Evolutionary conservation across 2,329 filamentous ascomycete species (phyloP), one percentile per base, ranked within the genome.

Genomic region (Lasiodiplodia gonubiensis): DNA sequence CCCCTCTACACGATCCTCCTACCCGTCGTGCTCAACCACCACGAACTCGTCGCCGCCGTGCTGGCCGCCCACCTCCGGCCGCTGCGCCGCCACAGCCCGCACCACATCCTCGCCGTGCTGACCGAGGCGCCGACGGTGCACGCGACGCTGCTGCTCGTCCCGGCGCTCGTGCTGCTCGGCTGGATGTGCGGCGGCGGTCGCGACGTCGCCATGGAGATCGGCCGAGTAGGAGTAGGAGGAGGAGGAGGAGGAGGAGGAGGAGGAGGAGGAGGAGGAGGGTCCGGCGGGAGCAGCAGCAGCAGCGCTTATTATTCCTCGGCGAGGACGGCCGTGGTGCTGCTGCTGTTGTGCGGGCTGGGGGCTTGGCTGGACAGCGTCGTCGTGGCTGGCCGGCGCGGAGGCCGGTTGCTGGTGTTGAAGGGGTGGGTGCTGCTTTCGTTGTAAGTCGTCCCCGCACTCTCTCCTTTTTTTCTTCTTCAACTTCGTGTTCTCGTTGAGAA

Each of bases 21-120:
- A 10, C 54, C 54, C 12, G 16, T 59, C 54, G 35, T 42, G 21
- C n/a, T 59, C 37, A 37, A 59, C 54, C 54, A 59, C 54, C 12
- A 23, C 54, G 54, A 59, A 18, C 54, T 59, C 35, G 4, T 27
- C 23, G 54, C 35, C 54, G 21, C 16, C 53, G 11, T 35, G 18
- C 5, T 4, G 12, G 30, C 33, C 12, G 10, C 53, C 11, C 21
- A 55, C 53, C 30, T 12, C n/a, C 18, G 2, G 6, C 42, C 4
- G 2, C 42, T 10, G 18, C 42, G 5, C 42, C 7, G 11, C 2
- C 30, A 12, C 7, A 21, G n/a, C 16, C 54, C 11, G 11, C 54
- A 11, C 21, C 23, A 37, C 23, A 21, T 59, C 21, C 21, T 59
- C 54, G 54, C 35, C 5, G 42, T 46, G 42, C 42, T 46, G 42